Evolutionary conservation across 495 filamentous ascomycete species (phyloP), one percentile per base, ranked within the genome.

Genomic region (Trichoderma reesei): DNA sequence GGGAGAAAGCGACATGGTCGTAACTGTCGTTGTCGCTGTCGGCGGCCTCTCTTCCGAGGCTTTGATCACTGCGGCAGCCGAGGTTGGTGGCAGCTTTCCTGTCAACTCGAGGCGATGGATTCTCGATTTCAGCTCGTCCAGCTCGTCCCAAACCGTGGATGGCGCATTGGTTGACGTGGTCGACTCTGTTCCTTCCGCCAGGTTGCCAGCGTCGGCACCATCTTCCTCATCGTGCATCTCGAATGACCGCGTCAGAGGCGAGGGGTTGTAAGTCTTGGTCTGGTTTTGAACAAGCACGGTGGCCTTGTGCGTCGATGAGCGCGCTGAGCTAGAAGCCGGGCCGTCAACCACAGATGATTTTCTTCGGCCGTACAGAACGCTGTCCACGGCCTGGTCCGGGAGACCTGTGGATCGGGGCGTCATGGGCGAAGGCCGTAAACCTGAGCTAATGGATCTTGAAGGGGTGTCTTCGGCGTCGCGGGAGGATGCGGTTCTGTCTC

Each of bases 101-200:
- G 90, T 95, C 62, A 93, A 72, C 72, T 98, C 94, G n/a, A 98
- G 82, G 59, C 90, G 90, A 65, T 89, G 86, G 67, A 98, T 96
- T 26, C 95, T 85, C 10, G 91, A 93, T 72, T 98, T 98, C 13
- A 98, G 77, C 63, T 98, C 95, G 68, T 98, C 94, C 20, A 98
- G 76, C 74, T 98, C 94, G 72, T 98, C 94, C 95, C 95, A 98
- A 10, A 98, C 90, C 1, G 90, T 95, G 2, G 94, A 96, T 26
- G 92, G 88, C 9, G 91, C 91, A 2, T 86, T 91, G 0, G 90
- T 91, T 0, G 94, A 98, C 31, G 86, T 78, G 0, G 90, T 91
- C 0, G 92, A 96, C 65, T 90, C 90, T 3, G 90, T 92, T 60
- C 80, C 85, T 61, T 88, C 86, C 9, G 79, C 72, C 9, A 70